Conservation (phyloP, 2,329 filamentous ascomycete genomes). For the Penicillium sp. region DNA sequence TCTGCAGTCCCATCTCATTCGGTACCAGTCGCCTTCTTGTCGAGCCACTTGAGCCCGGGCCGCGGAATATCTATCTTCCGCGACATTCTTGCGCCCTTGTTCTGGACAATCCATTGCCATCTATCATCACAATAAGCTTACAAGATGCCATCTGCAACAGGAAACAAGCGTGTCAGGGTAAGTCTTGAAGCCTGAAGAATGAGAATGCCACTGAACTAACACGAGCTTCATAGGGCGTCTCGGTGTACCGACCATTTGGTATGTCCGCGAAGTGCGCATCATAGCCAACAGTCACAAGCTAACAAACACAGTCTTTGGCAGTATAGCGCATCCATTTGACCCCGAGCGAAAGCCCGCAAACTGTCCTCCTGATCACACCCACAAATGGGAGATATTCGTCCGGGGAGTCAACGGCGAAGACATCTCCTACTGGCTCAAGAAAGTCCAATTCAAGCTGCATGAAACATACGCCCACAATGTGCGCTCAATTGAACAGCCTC, state of each 20-base stretch:
- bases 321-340: constrained; percentile 75
- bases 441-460: constrained; percentile 97
- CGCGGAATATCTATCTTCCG: constrained; percentile 6
- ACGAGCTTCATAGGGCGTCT: constrained; percentile 39
- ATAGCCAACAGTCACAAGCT: constrained; percentile 3
- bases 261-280: constrained; percentile 13
- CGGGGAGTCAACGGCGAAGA: constrained; percentile 85
- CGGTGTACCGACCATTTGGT: constrained; percentile 50
- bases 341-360: constrained; percentile 71
- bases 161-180: constrained; percentile 55
- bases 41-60: background rate
- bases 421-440: constrained; percentile 91
- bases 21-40: constrained; percentile 3
- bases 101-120: constrained; percentile 5
- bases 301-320: constrained; percentile 65
- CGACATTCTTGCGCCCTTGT: constrained; percentile 8
- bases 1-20: constrained; percentile 1
- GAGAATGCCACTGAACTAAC: constrained; percentile 20
- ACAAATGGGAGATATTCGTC: constrained; percentile 94
- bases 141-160: constrained; percentile 54
- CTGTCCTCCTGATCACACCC: constrained; percentile 86
- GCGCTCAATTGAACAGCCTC: constrained; percentile 78
- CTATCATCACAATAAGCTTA: background rate
- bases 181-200: constrained; percentile 12
- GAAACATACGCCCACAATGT: constrained; percentile 92